Evolutionary conservation across 805 yeast genomes (phyloP), one percentile per base, ranked within the genome.

Genomic region (Lachancea fermentati): DNA sequence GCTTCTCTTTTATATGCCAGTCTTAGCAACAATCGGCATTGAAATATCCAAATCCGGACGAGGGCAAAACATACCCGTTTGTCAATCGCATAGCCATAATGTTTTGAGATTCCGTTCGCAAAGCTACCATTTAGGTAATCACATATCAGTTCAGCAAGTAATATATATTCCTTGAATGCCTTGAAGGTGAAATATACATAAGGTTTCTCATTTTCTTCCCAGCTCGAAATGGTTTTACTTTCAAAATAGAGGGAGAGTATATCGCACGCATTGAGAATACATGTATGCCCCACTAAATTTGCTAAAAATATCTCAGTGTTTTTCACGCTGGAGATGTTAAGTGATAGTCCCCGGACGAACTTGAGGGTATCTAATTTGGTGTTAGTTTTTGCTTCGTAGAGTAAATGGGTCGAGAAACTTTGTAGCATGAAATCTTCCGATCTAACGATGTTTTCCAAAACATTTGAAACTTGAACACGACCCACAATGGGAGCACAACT

Each of bases 201-300:
- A 28, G 39, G 37, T 11, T 9, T n/a, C 24, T 35, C 35, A 30
- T 36, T 42, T 14, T 9, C 36, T 29, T 41, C 43, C 14, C 33
- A 29, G 14, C 44, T 32, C 7, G 19, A 32, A 4, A 11, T 33
- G 25, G 13, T 35, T 19, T 17, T 37, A 18, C 25, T 43, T 37
- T 53, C 57, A 34, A 53, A 53, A 42, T 50, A 30, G 7, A 40
- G 15, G 5, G 43, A 15, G 9, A 53, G 22, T n/a, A 31, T 28
- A 6, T 38, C 39, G 33, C 41, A 45, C 4, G 45, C 31, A 24
- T 36, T 40, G 43, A 51, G 34, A 5, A 50, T 26, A 18, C 43
- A 25, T 4, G 43, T 32, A 4, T 31, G 26, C 7, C 51, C 54
- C 4, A 46, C 30, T 2, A 53, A 14, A 37, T 51, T 53, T 1